Percentiles rank a stretch among this genome's conserved stretches.
Conservation (phyloP, 83 land plant genomes). For the Picea abies region DNA sequence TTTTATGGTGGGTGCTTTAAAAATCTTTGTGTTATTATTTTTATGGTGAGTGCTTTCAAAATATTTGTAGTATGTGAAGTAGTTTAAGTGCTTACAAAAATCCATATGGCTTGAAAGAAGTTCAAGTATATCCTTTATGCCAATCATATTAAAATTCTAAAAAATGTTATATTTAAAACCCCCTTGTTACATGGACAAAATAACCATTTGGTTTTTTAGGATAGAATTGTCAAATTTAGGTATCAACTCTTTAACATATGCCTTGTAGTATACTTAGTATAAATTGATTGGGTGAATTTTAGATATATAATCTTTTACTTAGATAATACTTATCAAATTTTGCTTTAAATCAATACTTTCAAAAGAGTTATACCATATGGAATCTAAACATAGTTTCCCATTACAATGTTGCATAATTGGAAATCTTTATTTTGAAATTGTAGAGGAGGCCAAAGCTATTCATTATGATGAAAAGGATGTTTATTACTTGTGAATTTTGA, state of each 20-base stretch:
- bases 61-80: constrained; percentile 73
- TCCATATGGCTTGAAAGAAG: constrained; percentile 94
- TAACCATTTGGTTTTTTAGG: background rate
- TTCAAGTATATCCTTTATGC: constrained; percentile 85
- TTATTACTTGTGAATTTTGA: background rate
- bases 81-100: constrained; percentile 89
- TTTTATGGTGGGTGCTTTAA: no score
- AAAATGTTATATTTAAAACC: background rate
- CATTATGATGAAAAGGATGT: no score
- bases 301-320: constrained; percentile 34
- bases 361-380: no score
- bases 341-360: no score
- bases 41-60: no score
- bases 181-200: background rate
- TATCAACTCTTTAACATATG: background rate
- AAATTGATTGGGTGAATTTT: constrained; percentile 69
- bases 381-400: background rate
- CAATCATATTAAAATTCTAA: background rate
- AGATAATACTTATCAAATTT: no score
- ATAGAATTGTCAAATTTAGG: background rate
- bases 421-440: constrained; percentile 92
- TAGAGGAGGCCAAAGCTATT: constrained; percentile 91
- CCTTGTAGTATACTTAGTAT: constrained; percentile 59
- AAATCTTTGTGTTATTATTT: no score
- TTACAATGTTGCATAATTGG: constrained; percentile 90